Conservation (phyloP, 768 basidiomycete species). For the Favolaschia claudopus region DNA sequence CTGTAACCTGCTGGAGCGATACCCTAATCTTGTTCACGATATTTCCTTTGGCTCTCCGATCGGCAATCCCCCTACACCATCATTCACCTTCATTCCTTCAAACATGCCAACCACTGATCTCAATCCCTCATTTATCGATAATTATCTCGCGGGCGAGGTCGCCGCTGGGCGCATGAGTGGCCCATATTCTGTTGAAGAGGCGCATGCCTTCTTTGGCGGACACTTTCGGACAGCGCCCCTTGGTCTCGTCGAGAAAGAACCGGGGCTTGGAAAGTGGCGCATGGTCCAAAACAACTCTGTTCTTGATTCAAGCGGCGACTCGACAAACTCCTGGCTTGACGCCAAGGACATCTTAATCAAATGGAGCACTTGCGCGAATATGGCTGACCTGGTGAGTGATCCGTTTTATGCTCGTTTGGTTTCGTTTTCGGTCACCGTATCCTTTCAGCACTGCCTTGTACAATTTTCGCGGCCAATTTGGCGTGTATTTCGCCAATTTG, state of each 20-base stretch:
- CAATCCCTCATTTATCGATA: slow-evolving; percentile 11
- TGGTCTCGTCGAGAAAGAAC: slow-evolving; percentile 17
- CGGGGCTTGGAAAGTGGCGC: slow-evolving; percentile 7
- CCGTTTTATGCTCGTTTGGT: no score
- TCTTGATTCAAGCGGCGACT: slow-evolving; percentile 8
- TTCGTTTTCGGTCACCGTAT: no score
- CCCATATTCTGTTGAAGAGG: slow-evolving; percentile 4
- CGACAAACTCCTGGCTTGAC: slow-evolving; percentile 19
- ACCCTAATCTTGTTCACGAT: slow-evolving; percentile 20
- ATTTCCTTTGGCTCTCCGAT: slow-evolving; percentile 15
- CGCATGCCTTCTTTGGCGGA: neutral
- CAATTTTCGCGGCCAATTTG: no score
- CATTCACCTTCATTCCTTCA: slow-evolving; percentile 12
- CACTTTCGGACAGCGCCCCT: slow-evolving; percentile 19
- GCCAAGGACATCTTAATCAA: slow-evolving; percentile 4
- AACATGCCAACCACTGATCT: slow-evolving; percentile 9
- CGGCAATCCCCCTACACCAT: slow-evolving; percentile 17
- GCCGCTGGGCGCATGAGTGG: slow-evolving; percentile 17
- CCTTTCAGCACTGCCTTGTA: no score
- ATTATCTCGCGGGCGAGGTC: slow-evolving; percentile 9
- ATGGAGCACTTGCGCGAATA: slow-evolving; percentile 3
- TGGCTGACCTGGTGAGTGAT: slow-evolving; percentile 12
- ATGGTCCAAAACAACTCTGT: slow-evolving; percentile 20
- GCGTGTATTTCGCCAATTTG: no score
- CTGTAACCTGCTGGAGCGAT: slow-evolving; percentile 10